Conservation (phyloP, 306 rosid genomes). For the Senna tora region DNA sequence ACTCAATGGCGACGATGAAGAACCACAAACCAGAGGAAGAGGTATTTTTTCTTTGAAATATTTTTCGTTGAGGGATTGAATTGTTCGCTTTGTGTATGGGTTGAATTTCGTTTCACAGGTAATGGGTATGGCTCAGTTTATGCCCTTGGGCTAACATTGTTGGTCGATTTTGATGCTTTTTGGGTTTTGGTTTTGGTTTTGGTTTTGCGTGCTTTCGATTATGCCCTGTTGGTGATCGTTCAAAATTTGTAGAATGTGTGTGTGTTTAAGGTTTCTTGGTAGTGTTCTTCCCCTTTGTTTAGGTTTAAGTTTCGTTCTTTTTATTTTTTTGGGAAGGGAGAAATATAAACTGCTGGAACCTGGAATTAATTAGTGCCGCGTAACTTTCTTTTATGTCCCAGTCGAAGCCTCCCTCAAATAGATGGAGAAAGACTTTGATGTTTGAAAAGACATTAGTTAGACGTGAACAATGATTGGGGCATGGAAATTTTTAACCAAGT, state of each 20-base stretch:
- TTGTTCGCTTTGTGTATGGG: background rate
- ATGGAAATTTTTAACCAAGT: background rate
- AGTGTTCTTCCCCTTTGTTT: background rate
- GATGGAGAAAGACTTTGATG: constrained; percentile 4
- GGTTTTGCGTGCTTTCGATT: background rate
- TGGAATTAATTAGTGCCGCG: background rate
- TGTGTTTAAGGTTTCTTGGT: background rate
- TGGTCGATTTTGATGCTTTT: constrained; percentile 13
- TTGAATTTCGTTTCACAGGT: background rate
- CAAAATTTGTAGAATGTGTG: background rate
- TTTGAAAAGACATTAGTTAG: background rate
- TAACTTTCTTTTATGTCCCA: background rate
- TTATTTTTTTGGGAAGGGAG: background rate
- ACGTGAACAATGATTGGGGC: background rate
- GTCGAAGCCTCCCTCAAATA: background rate
- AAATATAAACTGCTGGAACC: constrained; percentile 1
- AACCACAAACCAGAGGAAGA: constrained; percentile 50
- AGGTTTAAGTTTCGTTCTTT: background rate
- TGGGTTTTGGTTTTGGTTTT: background rate
- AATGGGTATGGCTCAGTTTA: background rate
- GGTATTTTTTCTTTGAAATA: constrained; percentile 39
- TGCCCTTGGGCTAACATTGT: constrained; percentile 1
- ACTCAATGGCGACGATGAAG: constrained; percentile 41
- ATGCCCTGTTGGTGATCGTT: constrained; percentile 36
- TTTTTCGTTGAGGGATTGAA: background rate